Evolutionary conservation across 176 grass and related monocot species (phyloP), one percentile per base, ranked within the genome.

Genomic region (Raddia guianensis): DNA sequence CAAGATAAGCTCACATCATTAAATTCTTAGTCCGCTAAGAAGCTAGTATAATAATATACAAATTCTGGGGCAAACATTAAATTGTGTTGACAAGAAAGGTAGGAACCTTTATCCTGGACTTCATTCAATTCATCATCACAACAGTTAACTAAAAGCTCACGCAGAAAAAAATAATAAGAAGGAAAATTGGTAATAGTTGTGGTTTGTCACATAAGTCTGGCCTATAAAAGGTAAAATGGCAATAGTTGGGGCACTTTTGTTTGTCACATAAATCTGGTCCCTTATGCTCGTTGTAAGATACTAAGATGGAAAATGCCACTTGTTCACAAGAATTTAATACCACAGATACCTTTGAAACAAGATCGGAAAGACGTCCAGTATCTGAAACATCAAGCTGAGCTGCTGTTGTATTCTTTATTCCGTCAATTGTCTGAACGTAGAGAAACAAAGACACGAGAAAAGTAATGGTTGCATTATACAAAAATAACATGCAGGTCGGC

Each of bases 361-460:
- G 87, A 56, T 85, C 35, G 21, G 83, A 87, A 80, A 98, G 90
- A 8, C 80, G 91, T 86, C 34, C 57, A 74, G 35, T 85, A 93
- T 98, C 92, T 75, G 72, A 66, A 71, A 92, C 90, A 90, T 94
- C 90, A 9, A 98, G 84, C 82, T 94, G 90, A 77, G 88, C 63
- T 78, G 90, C 90, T 64, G 83, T 98, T 82, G 95, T 82, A 79
- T 98, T 93, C 53, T 82, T 86, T 74, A 98, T 92, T 34, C 95
- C 90, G 15, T 94, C 81, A 73, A 98, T 83, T 78, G 32, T 94
- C 95, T 98, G 88, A 51, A 90, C 55, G 80, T 44, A 86, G 56
- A 88, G 68, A 72, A 79, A 80, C 32, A 86, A 59, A 91, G 0
- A 55, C 34, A 80, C 61, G 14, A 75, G 49, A 70, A 33, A 76